These are phyloP conservation scores for Trametes elegans DNA, from an alignment of 768 basidiomycete species.

Conservation along the genomic window DNA sequence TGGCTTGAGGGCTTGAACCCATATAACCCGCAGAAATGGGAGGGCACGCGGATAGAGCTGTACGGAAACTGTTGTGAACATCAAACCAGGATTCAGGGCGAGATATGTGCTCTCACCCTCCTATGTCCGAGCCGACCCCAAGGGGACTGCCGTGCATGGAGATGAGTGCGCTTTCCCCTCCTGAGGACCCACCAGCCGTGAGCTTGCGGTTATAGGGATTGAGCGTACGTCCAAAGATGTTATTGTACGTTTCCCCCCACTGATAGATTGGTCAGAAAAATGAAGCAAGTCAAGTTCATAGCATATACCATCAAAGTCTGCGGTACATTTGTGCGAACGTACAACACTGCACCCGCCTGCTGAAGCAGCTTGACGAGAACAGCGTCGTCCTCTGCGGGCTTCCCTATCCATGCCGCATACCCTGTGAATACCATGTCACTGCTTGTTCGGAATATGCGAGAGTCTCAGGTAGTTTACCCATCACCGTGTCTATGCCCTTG, in stretches of 20 bases:
- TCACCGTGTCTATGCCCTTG: conserved; percentile 55
- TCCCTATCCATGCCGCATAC: conserved; percentile 51
- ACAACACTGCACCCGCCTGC: conserved; percentile 45
- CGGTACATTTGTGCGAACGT: conserved; percentile 19
- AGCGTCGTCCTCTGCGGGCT: conserved; percentile 42
- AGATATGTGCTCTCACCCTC: conserved; percentile 47
- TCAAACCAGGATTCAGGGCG: neutral
- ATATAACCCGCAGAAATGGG: conserved; percentile 64
- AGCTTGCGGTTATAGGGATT: conserved; percentile 37
- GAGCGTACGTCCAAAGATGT: conserved; percentile 41
- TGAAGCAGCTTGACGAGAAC: conserved; percentile 48
- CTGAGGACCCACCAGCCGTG: conserved; percentile 63
- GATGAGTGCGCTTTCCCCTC: conserved; percentile 78
- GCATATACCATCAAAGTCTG: conserved; percentile 35
- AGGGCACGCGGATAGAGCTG: conserved; percentile 67
- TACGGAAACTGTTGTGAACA: neutral
- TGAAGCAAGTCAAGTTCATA: neutral
- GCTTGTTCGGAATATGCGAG: neutral
- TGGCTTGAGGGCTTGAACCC: conserved; percentile 63
- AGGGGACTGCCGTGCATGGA: conserved; percentile 45
- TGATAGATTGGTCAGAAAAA: conserved; percentile 24
- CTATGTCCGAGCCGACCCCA: conserved; percentile 80
- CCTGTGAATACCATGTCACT: conserved; percentile 27
- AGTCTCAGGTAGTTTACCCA: conserved; percentile 34
- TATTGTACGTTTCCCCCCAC: conserved; percentile 44